A percentile compares a stretch with the other conserved stretches of the same genome.
These are phyloP conservation scores for Sporisorium sorghi DNA, from an alignment of 1,284 basidiomycete species.

Conservation along the genomic window DNA sequence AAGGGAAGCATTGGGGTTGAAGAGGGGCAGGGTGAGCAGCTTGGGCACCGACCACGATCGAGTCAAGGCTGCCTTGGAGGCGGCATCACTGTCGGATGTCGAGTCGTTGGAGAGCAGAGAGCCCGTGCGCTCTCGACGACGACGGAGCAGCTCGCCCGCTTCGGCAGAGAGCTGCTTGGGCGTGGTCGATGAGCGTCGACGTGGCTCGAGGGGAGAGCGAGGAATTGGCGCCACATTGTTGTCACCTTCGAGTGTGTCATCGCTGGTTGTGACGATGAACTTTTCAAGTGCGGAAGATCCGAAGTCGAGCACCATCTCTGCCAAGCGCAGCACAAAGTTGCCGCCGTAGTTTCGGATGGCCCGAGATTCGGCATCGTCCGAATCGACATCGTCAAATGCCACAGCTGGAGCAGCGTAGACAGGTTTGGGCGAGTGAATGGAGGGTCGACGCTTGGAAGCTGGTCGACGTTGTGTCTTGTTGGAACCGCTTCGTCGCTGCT, in stretches of 20 bases:
- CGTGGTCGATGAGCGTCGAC: slow-evolving; percentile 31
- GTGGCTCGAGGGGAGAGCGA: slow-evolving; percentile 23
- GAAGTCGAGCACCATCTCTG: slow-evolving; percentile 46
- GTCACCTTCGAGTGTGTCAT: slow-evolving; percentile 4
- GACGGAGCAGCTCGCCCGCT: slow-evolving; percentile 33
- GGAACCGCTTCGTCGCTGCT: slow-evolving; percentile 24
- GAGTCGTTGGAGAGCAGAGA: slow-evolving; percentile 17
- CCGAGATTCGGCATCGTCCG: slow-evolving; percentile 32
- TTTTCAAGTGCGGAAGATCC: slow-evolving; percentile 40
- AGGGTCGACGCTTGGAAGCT: slow-evolving; percentile 16
- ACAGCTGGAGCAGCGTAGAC: slow-evolving; percentile 6
- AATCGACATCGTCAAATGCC: slow-evolving; percentile 19
- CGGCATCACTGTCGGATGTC: not conserved
- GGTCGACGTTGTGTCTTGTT: slow-evolving; percentile 18
- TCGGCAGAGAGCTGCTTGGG: slow-evolving; percentile 39
- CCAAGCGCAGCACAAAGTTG: slow-evolving; percentile 42
- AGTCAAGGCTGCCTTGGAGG: slow-evolving; percentile 14
- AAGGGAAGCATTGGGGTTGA: slow-evolving; percentile 31
- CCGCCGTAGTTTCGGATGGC: slow-evolving; percentile 33
- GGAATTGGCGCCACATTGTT: not conserved
- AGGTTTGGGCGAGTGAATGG: not conserved
- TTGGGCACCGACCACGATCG: slow-evolving; percentile 41
- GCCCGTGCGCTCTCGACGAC: slow-evolving; percentile 30
- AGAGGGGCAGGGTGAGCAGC: slow-evolving; percentile 37
- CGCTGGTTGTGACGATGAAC: slow-evolving; percentile 14